These are phyloP conservation scores for Malbranchea zuffiana DNA, from an alignment of 2,329 filamentous ascomycete genomes.

Conservation along the genomic window DNA sequence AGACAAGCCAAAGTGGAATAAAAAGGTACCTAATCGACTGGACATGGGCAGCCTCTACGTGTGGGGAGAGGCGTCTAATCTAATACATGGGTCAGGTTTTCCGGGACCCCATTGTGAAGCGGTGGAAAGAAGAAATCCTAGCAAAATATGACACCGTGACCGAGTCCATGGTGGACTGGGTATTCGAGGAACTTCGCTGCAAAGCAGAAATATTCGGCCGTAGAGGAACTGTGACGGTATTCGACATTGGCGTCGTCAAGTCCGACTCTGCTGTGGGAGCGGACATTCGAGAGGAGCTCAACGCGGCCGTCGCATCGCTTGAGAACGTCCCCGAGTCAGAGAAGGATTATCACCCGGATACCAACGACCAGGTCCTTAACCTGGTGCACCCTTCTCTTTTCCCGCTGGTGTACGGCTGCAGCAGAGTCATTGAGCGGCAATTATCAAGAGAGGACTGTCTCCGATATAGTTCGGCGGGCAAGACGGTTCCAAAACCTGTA, in stretches of 20 bases:
- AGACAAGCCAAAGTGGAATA: constrained; percentile 27
- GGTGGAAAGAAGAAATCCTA: constrained; percentile 20
- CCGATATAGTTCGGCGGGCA: constrained; percentile 3
- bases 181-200: constrained; percentile 36
- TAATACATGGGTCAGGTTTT: constrained; percentile 12
- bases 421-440: constrained; percentile 1
- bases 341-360: constrained; percentile 53
- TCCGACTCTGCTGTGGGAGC: constrained; percentile 37
- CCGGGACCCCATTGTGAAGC: constrained; percentile 20
- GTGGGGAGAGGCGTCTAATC: not conserved
- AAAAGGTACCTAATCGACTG: constrained; percentile 18
- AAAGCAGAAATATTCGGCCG: constrained; percentile 35
- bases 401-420: constrained; percentile 14
- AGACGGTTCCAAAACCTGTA: constrained; percentile 9
- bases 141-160: constrained; percentile 9
- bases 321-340: constrained; percentile 40
- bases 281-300: constrained; percentile 32
- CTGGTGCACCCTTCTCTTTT: constrained; percentile 48
- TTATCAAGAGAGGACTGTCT: constrained; percentile 8
- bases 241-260: constrained; percentile 40
- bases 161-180: constrained; percentile 21
- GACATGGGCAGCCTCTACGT: not conserved
- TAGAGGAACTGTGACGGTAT: constrained; percentile 31
- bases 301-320: constrained; percentile 35
- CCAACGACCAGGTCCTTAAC: constrained; percentile 46